Conservation (phyloP, 1,284 basidiomycete genomes). For the Ceratobasidium sp. region DNA sequence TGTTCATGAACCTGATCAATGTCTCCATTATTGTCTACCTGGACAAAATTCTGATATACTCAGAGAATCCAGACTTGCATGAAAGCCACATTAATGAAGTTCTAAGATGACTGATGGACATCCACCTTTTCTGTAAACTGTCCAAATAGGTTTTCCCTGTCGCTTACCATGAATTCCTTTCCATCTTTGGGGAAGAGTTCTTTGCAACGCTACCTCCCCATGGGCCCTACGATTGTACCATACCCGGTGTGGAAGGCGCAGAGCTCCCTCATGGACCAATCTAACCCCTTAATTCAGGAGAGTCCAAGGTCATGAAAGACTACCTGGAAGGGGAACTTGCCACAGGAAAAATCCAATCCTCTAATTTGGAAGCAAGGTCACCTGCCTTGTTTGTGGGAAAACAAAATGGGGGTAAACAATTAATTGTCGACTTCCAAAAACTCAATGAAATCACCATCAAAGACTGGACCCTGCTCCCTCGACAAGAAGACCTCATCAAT, state of each 20-base stretch:
- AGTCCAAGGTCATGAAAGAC: slow-evolving; percentile 44
- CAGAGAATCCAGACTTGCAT: slow-evolving; percentile 27
- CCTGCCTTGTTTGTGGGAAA: too few species aligned
- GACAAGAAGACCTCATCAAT: slow-evolving; percentile 28
- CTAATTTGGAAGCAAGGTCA: too few species aligned
- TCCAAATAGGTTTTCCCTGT: too few species aligned
- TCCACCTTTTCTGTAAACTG: slow-evolving; percentile 30
- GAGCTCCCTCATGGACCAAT: too few species aligned
- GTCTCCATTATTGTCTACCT: slow-evolving; percentile 14
- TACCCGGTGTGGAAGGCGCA: too few species aligned
- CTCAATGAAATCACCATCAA: slow-evolving; percentile 41
- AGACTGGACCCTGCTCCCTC: slow-evolving; percentile 19
- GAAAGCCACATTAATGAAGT: slow-evolving; percentile 28
- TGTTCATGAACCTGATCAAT: slow-evolving; percentile 30
- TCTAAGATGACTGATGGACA: not conserved
- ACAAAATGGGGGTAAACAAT: too few species aligned
- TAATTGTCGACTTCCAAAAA: slow-evolving; percentile 25
- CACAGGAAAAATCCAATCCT: too few species aligned
- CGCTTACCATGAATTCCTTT: not conserved
- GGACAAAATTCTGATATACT: slow-evolving; percentile 29
- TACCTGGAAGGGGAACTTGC: not conserved
- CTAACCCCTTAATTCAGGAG: too few species aligned
- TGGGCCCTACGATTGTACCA: too few species aligned
- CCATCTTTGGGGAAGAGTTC: slow-evolving; percentile 41
- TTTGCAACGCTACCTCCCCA: too few species aligned